A percentile compares a stretch with the other conserved stretches of the same genome.
phyloP scores from a whole-genome alignment of 805 yeast species.

The Ogataea minuta region DNA sequence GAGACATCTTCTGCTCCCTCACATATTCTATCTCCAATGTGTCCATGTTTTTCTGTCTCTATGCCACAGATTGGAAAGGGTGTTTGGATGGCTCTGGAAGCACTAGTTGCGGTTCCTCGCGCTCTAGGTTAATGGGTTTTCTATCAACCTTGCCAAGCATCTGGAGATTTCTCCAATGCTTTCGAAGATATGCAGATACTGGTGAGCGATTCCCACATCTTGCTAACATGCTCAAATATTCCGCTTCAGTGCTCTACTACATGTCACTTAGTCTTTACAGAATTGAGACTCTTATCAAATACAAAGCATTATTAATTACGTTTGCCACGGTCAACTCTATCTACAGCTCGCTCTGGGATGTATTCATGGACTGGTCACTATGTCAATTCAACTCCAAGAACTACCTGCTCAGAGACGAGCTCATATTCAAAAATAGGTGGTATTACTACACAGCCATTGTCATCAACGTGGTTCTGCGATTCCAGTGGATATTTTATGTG shows the following conservation, averaged over 20 bases:
- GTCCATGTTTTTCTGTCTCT: conserved; percentile 82
- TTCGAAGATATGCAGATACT: conserved; percentile 87
- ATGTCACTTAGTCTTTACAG: conserved; percentile 76
- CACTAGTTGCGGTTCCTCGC: conserved; percentile 69
- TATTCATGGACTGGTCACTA: conserved; percentile 94
- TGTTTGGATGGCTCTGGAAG: conserved; percentile 39
- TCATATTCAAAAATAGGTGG: conserved; percentile 58
- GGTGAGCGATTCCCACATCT: conserved; percentile 96
- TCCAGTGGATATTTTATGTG: conserved; percentile 91
- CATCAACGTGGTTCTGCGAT: conserved; percentile 69
- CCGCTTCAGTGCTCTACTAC: conserved; percentile 64
- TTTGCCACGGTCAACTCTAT: conserved; percentile 75
- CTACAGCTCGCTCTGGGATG: conserved; percentile 78
- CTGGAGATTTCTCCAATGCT: conserved; percentile 89
- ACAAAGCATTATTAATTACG: conserved; percentile 61
- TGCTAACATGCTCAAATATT: conserved; percentile 81
- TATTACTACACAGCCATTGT: conserved; percentile 75
- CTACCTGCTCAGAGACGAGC: conserved; percentile 63
- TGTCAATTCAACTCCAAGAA: conserved; percentile 62
- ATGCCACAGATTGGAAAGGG: conserved; percentile 68
- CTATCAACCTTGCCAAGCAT: conserved; percentile 80
- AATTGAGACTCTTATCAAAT: conserved; percentile 44
- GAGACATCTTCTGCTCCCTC: conserved; percentile 86
- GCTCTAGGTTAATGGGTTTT: conserved; percentile 78
- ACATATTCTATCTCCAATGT: conserved; percentile 85